A percentile compares a stretch with the other conserved stretches of the same genome.
These are phyloP conservation scores for Podospora pseudocomata DNA, from an alignment of 495 filamentous ascomycete genomes.

Conservation along the genomic window DNA sequence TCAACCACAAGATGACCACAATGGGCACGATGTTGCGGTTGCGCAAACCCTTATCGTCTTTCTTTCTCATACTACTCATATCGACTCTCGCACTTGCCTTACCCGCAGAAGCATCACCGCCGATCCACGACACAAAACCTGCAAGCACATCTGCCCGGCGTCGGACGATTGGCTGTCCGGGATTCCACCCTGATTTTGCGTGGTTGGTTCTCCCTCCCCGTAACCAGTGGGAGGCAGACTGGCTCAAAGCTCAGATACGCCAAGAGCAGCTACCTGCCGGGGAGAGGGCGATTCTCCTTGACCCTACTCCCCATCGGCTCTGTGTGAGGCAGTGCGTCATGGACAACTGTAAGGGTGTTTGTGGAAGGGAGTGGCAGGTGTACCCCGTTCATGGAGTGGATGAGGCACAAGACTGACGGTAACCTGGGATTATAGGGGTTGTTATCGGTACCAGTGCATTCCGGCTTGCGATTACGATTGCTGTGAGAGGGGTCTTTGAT, in stretches of 20 bases:
- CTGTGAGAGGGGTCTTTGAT: neutral
- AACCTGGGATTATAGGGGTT: neutral
- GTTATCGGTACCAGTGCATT: neutral
- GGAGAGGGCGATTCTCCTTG: neutral
- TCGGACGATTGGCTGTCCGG: no score
- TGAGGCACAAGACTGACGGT: neutral
- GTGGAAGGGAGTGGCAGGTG: neutral
- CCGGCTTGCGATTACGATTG: neutral
- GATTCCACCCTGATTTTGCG: no score
- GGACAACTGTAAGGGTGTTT: neutral
- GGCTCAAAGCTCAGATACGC: neutral
- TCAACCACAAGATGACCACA: neutral
- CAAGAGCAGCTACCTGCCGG: neutral
- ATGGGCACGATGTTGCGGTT: neutral
- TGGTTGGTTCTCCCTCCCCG: no score
- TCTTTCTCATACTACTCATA: neutral
- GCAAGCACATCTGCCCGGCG: neutral
- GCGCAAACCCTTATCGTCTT: no score
- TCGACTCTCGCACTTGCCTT: neutral
- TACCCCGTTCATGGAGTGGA: neutral
- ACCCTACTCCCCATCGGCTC: neutral
- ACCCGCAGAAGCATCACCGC: neutral
- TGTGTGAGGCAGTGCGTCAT: neutral
- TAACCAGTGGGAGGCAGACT: neutral
- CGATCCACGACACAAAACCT: neutral